These are phyloP conservation scores for Botrytis tulipae DNA, from an alignment of 2,329 filamentous ascomycete genomes.

Conservation along the genomic window DNA sequence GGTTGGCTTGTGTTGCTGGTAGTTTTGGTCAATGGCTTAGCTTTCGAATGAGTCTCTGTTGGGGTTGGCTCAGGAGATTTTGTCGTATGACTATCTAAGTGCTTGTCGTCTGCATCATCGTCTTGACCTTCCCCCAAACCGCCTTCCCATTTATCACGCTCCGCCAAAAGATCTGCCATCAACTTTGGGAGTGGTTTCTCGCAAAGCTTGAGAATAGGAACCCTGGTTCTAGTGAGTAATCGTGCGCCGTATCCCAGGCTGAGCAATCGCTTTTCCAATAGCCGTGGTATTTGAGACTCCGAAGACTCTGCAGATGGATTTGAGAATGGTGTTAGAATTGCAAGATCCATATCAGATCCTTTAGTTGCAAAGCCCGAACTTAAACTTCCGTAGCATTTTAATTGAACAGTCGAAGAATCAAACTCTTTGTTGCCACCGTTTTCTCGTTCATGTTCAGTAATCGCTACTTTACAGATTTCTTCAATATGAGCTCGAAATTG, in stretches of 20 bases:
- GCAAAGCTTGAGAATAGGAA: conserved; percentile 87
- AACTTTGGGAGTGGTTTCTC: conserved; percentile 64
- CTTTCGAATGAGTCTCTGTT: background rate
- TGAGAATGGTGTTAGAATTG: conserved; percentile 66
- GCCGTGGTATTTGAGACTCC: conserved; percentile 64
- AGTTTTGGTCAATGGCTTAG: background rate
- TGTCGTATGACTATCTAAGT: background rate
- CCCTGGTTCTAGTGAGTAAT: conserved; percentile 72
- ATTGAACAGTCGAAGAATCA: conserved; percentile 55
- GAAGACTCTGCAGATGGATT: conserved; percentile 51
- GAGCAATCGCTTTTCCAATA: conserved; percentile 73
- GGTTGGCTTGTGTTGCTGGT: background rate
- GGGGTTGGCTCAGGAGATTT: conserved; percentile 6
- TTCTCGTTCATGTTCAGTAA: conserved; percentile 52
- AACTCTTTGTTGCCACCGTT: conserved; percentile 47
- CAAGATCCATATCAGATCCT: conserved; percentile 88
- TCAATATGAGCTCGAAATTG: conserved; percentile 65
- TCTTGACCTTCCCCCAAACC: conserved; percentile 40
- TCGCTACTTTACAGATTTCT: conserved; percentile 58
- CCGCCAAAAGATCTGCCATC: conserved; percentile 58
- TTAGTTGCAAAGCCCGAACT: conserved; percentile 83
- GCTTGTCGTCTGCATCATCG: conserved; percentile 31
- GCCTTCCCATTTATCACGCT: conserved; percentile 70
- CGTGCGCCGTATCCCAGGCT: conserved; percentile 72
- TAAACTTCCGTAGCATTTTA: conserved; percentile 80